A percentile compares a stretch with the other conserved stretches of the same genome.
Evolutionary conservation across 2,329 filamentous ascomycete species (phyloP).

Genomic region (Biscogniauxia mediterranea): DNA sequence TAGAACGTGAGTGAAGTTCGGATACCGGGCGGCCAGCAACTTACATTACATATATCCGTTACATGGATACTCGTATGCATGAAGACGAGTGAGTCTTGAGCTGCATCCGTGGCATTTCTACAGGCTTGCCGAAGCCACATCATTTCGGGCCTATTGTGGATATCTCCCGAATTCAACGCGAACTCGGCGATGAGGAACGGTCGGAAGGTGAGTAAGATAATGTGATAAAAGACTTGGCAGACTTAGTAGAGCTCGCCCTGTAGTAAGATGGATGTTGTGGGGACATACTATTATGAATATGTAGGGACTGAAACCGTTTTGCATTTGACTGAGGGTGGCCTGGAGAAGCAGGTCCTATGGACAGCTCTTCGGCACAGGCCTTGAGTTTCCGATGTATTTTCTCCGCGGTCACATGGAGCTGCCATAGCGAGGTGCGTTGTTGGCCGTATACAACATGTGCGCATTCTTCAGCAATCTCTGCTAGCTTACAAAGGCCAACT

Average conservation of each 20-base stretch:
- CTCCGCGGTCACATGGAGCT: conserved; percentile 7
- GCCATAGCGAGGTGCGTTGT: conserved; percentile 4
- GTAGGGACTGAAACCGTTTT: not conserved
- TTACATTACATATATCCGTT: conserved; percentile 3
- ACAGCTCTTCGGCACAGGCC: conserved; percentile 6
- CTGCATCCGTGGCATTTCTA: conserved; percentile 8
- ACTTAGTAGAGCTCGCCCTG: not conserved
- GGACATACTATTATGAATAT: conserved; percentile 7
- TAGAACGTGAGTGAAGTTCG: not conserved
- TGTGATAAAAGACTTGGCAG: conserved; percentile 9
- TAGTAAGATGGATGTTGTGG: not conserved
- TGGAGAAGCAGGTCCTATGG: conserved; percentile 7
- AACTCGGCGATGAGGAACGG: conserved; percentile 11
- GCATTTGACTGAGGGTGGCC: not conserved
- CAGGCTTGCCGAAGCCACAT: conserved; percentile 9
- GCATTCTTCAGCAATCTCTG: conserved; percentile 10
- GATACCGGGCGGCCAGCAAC: not conserved
- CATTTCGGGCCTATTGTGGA: not conserved
- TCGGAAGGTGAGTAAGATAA: conserved; percentile 8
- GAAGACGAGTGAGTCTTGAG: conserved; percentile 7
- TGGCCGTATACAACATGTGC: conserved; percentile 3
- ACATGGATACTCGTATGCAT: conserved; percentile 4
- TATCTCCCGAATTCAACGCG: conserved; percentile 6
- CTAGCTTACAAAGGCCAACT: conserved; percentile 9
- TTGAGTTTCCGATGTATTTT: conserved; percentile 9